phyloP scores from a whole-genome alignment of 2,329 filamentous ascomycete species.

The Aureobasidium sp. region DNA sequence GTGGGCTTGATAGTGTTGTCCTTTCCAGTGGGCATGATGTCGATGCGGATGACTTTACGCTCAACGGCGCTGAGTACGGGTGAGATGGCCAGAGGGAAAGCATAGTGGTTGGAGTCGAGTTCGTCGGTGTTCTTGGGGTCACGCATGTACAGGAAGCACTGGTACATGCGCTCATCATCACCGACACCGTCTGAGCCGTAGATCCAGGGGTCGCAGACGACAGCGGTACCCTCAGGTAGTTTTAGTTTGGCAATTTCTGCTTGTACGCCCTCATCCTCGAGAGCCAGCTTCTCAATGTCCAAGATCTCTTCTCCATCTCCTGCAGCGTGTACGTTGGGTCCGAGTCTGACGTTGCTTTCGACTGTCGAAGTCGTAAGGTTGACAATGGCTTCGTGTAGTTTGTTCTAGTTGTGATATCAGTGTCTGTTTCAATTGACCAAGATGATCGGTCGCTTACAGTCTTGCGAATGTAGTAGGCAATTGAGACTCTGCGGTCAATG shows the following conservation, averaged over 20 bases:
- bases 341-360: conserved; percentile 51
- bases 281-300: conserved; percentile 48
- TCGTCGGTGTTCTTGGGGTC: conserved; percentile 52
- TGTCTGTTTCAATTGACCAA: neutral
- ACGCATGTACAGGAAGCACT: conserved; percentile 59
- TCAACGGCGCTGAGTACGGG: conserved; percentile 57
- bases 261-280: conserved; percentile 48
- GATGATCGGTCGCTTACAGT: conserved; percentile 38
- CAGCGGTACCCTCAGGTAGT: conserved; percentile 47
- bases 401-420: conserved; percentile 36
- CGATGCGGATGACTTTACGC: conserved; percentile 59
- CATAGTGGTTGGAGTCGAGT: conserved; percentile 60
- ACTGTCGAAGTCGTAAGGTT: conserved; percentile 44
- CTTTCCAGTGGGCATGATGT: conserved; percentile 58
- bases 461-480: conserved; percentile 51
- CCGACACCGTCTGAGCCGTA: conserved; percentile 47
- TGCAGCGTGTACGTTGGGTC: conserved; percentile 48
- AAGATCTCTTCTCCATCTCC: conserved; percentile 52
- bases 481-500: conserved; percentile 45
- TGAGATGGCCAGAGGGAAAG: conserved; percentile 58
- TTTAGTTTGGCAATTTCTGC: conserved; percentile 52
- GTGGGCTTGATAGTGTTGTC: conserved; percentile 50
- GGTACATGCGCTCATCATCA: conserved; percentile 45
- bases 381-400: conserved; percentile 53
- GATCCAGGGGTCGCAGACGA: conserved; percentile 60